These are phyloP conservation scores for Phytophthora colocasiae DNA, from an alignment of 352 stramenopile genomes.

Conservation along the genomic window DNA sequence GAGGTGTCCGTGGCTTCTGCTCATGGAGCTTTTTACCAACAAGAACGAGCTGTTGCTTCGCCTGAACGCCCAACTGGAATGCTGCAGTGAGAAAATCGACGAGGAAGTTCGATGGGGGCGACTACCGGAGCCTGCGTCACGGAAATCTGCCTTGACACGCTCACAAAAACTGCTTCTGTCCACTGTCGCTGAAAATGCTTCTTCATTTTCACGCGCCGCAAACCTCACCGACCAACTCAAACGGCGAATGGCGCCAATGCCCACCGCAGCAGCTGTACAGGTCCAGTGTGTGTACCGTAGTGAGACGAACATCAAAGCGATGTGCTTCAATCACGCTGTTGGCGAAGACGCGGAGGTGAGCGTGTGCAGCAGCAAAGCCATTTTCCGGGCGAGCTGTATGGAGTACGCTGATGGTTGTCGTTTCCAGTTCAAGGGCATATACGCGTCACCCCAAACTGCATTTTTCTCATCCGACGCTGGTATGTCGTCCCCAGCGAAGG, in stretches of 20 bases:
- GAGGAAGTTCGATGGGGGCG: conserved; percentile 77
- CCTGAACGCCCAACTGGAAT: conserved; percentile 72
- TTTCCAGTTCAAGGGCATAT: conserved; percentile 87
- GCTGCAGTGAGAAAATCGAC: conserved; percentile 80
- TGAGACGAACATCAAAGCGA: conserved; percentile 84
- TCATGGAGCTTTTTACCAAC: conserved; percentile 74
- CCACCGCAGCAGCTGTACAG: conserved; percentile 42
- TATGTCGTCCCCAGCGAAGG: conserved; percentile 34
- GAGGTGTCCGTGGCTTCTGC: conserved; percentile 74
- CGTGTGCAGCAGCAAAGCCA: conserved; percentile 78
- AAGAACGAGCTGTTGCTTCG: conserved; percentile 80
- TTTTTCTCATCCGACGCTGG: conserved; percentile 44
- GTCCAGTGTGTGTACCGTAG: conserved; percentile 79
- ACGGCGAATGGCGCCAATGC: conserved; percentile 52
- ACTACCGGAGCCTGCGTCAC: conserved; percentile 67
- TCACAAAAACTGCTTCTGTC: conserved; percentile 74
- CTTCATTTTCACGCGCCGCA: conserved; percentile 40
- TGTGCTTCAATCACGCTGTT: conserved; percentile 79
- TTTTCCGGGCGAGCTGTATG: conserved; percentile 67
- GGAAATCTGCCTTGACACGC: conserved; percentile 66
- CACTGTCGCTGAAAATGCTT: conserved; percentile 44
- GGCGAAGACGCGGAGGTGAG: conserved; percentile 69
- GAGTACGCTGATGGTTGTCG: conserved; percentile 76
- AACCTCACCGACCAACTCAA: conserved; percentile 71
- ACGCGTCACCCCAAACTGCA: conserved; percentile 54